Base-by-base conservation (phyloP, 78 protist species). In the Carpediemonas membranifera region DNA sequence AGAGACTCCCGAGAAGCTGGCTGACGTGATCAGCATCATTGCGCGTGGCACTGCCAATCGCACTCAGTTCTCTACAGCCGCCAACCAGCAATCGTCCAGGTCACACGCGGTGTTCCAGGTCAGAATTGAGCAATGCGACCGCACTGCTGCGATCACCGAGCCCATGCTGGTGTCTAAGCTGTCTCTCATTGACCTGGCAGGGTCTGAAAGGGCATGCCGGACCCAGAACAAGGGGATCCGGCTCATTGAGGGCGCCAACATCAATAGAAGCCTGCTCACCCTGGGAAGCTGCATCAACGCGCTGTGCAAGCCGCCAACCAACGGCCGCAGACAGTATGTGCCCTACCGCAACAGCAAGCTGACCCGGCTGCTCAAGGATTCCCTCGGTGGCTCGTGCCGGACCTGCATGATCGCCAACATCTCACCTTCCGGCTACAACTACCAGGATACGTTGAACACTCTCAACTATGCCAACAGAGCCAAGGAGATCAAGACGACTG, bases 261-360 rank as follows among this genome's bases (percentile, higher is more conserved):
- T 91, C 53, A 91, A 91, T 84, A 80, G 58, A 18, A 85, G 92
- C 21, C 79, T 91, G 24, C 75, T 91, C n/a, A 93, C 94, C 25
- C 87, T 91, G 31, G 94, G 89, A 9, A 86, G 76, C 81, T 90
- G 94, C 73, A 89, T 91, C 62, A 89, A 91, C 55, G 87, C 88
- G 16, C 73, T 91, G 11, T 86, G 77, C n/a, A n/a, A n/a, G n/a
- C n/a, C n/a, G n/a, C n/a, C n/a, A n/a, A 72, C 57, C 14, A 65
- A 73, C 7, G 33, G 25, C 41, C 30, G 54, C 14, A 78, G 47
- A 41, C 47, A 34, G 9, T 36, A 31, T 47, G 73, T 95, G 0
- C 97, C 97, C 18, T 96, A 80, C 80, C 79, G 99, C 25, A 85
- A 94, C 77, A 73, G 87, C n/a, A 94, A 94, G 82, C 84, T 96